Evolutionary conservation across 1,284 basidiomycete species (phyloP).

Genomic region (Cystobasidium sp.): DNA sequence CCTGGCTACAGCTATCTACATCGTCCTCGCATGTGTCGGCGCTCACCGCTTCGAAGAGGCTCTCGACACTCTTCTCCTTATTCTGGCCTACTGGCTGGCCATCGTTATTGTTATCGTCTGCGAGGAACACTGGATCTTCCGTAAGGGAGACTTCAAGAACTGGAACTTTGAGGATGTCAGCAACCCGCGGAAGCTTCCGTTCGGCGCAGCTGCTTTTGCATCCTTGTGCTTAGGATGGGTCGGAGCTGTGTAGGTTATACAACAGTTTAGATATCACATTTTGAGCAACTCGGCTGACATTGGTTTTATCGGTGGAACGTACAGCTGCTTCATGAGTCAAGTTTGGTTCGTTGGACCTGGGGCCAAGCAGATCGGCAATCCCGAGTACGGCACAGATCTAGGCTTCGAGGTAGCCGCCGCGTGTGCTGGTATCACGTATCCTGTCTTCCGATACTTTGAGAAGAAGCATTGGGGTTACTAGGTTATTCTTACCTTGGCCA

Average conservation of each 20-base stretch:
- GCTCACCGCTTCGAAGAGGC: constrained; percentile 55
- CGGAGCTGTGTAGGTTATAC: neutral
- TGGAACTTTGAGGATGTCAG: constrained; percentile 28
- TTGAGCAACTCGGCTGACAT: neutral
- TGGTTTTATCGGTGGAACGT: neutral
- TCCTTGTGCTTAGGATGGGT: constrained; percentile 37
- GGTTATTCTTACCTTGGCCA: neutral
- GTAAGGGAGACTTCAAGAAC: constrained; percentile 53
- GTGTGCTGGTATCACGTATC: constrained; percentile 13
- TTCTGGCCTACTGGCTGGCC: constrained; percentile 57
- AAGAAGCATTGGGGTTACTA: constrained; percentile 39
- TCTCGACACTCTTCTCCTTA: constrained; percentile 59
- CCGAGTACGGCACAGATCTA: constrained; percentile 8
- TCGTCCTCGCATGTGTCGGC: constrained; percentile 56
- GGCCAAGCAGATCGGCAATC: neutral
- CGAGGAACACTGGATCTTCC: constrained; percentile 59
- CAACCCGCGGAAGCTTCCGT: constrained; percentile 26
- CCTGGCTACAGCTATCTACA: constrained; percentile 50
- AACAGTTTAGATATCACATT: neutral
- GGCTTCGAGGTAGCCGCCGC: constrained; percentile 42
- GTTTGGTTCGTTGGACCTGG: constrained; percentile 36
- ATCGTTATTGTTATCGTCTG: constrained; percentile 57
- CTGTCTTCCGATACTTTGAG: constrained; percentile 33
- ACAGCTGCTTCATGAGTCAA: neutral
- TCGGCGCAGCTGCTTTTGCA: constrained; percentile 38